Percentiles rank a stretch among this genome's conserved stretches.
Evolutionary conservation across 148 eudicot genomes (phyloP).

Genomic region (Vaccinium corymbosum): DNA sequence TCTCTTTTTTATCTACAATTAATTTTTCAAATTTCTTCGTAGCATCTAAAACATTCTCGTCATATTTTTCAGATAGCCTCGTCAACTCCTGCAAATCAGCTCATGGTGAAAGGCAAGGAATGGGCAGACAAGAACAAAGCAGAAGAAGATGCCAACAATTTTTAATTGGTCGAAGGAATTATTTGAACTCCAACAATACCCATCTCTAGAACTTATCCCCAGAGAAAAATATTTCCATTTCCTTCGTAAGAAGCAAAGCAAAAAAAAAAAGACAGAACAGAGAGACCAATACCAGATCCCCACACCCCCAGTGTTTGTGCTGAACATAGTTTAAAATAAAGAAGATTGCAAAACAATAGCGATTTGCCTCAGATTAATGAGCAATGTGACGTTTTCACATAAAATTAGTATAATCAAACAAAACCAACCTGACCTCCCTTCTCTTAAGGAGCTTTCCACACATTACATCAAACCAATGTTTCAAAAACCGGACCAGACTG

Average conservation of each 20-base stretch:
- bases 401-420: neutral
- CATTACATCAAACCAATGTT: neutral
- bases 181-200: neutral
- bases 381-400: neutral
- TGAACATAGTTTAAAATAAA: neutral
- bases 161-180: neutral
- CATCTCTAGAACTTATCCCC: neutral
- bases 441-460: neutral
- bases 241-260: neutral
- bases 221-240: neutral
- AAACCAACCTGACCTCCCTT: constrained; percentile 5
- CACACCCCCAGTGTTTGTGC: neutral
- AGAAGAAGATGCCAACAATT: neutral
- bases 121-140: neutral
- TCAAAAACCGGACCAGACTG: too few relatives aligned
- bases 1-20: constrained; percentile 77
- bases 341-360: neutral
- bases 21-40: constrained; percentile 94
- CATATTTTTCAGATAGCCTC: constrained; percentile 78
- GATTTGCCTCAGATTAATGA: neutral
- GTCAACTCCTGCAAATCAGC: constrained; percentile 61
- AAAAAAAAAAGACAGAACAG: neutral
- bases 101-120: neutral
- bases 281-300: neutral
- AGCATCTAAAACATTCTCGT: constrained; percentile 91